phyloP scores from a whole-genome alignment of 2,329 filamentous ascomycete species.

The Rhinocladiella mackenziei region DNA sequence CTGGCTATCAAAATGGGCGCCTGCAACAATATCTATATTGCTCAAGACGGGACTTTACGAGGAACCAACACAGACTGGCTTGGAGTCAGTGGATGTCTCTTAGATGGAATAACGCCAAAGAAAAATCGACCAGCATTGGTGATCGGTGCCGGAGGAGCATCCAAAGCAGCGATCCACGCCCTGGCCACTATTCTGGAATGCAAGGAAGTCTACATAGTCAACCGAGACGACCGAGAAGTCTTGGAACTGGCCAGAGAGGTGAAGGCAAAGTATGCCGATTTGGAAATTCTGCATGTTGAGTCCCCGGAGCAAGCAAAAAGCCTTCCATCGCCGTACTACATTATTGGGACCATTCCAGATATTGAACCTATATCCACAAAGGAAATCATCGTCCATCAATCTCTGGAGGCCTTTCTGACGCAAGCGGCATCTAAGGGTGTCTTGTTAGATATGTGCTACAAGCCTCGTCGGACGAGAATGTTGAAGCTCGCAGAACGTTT shows the following conservation, averaged over 20 bases:
- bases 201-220: slow-evolving; percentile 37
- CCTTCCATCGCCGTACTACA: slow-evolving; percentile 33
- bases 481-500: slow-evolving; percentile 35
- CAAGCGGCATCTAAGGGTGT: slow-evolving; percentile 32
- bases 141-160: slow-evolving; percentile 43
- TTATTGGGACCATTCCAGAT: slow-evolving; percentile 41
- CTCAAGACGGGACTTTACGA: slow-evolving; percentile 29
- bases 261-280: slow-evolving; percentile 4
- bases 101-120: slow-evolving; percentile 17
- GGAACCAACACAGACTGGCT: slow-evolving; percentile 47
- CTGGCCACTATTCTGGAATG: slow-evolving; percentile 32
- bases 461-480: slow-evolving; percentile 39
- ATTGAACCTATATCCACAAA: slow-evolving; percentile 33
- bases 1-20: slow-evolving; percentile 38
- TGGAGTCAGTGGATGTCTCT: slow-evolving; percentile 39
- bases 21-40: slow-evolving; percentile 23
- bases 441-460: slow-evolving; percentile 44
- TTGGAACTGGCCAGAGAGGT: slow-evolving; percentile 31
- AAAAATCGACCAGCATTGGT: slow-evolving; percentile 35
- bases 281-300: slow-evolving; percentile 33
- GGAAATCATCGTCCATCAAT: slow-evolving; percentile 32
- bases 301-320: slow-evolving; percentile 29
- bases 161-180: slow-evolving; percentile 40
- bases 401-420: slow-evolving; percentile 33
- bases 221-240: slow-evolving; percentile 36